Conservation (phyloP, 2,329 filamentous ascomycete genomes). For the Chaetoscypha palmicola region DNA sequence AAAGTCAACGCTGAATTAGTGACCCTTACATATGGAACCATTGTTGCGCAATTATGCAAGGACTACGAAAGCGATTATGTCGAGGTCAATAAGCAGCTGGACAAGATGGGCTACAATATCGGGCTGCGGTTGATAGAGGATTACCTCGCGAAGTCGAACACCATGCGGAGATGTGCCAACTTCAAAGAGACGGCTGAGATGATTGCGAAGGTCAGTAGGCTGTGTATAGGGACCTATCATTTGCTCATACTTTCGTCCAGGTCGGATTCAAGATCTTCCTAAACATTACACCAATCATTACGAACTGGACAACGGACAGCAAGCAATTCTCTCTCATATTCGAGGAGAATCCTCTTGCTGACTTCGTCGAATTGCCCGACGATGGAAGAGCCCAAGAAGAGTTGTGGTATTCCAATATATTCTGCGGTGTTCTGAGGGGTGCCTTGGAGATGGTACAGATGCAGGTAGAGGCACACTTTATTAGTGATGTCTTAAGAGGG, state of each 20-base stretch:
- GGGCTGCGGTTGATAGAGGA: constrained; percentile 93
- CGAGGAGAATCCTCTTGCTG: constrained; percentile 92
- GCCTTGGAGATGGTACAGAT: constrained; percentile 98
- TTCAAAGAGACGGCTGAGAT: constrained; percentile 96
- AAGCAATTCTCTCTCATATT: constrained; percentile 96
- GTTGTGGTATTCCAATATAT: constrained; percentile 96
- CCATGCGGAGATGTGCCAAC: constrained; percentile 80
- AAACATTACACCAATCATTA: constrained; percentile 87
- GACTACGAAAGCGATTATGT: constrained; percentile 92
- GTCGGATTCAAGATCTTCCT: constrained; percentile 99
- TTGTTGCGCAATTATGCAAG: constrained; percentile 92
- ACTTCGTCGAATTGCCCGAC: constrained; percentile 96
- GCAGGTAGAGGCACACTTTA: constrained; percentile 95
- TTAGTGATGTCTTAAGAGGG: constrained; percentile 85
- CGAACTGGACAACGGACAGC: constrained; percentile 93
- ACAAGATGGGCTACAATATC: constrained; percentile 99
- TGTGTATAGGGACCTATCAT: no score
- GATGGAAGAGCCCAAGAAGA: constrained; percentile 94
- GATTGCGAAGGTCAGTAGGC: constrained; percentile 68
- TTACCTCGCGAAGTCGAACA: constrained; percentile 92
- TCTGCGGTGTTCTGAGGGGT: constrained; percentile 86
- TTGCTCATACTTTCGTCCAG: constrained; percentile 37
- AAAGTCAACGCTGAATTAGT: constrained; percentile 98
- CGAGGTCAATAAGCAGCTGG: constrained; percentile 95
- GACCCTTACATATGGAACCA: constrained; percentile 94